Percentiles rank a stretch among this genome's conserved stretches.
These are phyloP conservation scores for Sporisorium reilianum DNA, from an alignment of 1,284 basidiomycete genomes.

Conservation along the genomic window DNA sequence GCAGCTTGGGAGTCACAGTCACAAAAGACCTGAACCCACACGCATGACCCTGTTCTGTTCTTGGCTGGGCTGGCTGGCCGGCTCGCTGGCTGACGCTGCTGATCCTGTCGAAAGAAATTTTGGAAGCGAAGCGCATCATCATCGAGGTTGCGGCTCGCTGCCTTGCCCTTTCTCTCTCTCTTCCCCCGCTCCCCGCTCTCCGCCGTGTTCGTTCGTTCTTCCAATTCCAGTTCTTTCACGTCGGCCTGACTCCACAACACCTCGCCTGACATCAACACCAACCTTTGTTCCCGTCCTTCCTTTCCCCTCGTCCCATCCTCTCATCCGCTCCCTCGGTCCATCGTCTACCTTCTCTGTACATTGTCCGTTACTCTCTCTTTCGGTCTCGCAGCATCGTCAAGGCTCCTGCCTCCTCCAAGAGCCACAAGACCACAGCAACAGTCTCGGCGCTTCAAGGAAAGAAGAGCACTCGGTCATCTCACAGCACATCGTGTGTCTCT, in stretches of 20 bases:
- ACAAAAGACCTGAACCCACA: slow-evolving; percentile 3
- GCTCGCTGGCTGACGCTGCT: too few relatives aligned
- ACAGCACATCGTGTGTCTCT: neutral
- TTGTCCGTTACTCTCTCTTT: neutral
- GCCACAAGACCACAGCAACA: neutral
- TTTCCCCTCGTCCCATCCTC: neutral
- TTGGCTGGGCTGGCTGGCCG: too few relatives aligned
- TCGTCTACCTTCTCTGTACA: neutral
- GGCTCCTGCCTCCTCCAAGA: neutral
- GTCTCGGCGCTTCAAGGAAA: neutral
- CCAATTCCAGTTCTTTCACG: slow-evolving; percentile 3
- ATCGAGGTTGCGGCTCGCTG: neutral
- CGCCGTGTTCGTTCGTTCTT: slow-evolving; percentile 8
- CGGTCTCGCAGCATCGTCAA: neutral
- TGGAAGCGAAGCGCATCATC: neutral
- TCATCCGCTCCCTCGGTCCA: neutral
- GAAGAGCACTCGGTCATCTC: too few relatives aligned
- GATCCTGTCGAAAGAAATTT: neutral
- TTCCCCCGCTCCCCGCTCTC: neutral
- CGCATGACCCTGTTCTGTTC: neutral
- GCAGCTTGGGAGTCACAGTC: slow-evolving; percentile 3
- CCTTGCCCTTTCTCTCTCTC: neutral
- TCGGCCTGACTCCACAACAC: neutral
- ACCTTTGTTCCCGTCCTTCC: neutral
- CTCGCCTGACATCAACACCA: slow-evolving; percentile 4